Evolutionary conservation across 2,329 filamentous ascomycete species (phyloP), one percentile per base, ranked within the genome.

Genomic region (Stachybotrys chlorohalonatus): DNA sequence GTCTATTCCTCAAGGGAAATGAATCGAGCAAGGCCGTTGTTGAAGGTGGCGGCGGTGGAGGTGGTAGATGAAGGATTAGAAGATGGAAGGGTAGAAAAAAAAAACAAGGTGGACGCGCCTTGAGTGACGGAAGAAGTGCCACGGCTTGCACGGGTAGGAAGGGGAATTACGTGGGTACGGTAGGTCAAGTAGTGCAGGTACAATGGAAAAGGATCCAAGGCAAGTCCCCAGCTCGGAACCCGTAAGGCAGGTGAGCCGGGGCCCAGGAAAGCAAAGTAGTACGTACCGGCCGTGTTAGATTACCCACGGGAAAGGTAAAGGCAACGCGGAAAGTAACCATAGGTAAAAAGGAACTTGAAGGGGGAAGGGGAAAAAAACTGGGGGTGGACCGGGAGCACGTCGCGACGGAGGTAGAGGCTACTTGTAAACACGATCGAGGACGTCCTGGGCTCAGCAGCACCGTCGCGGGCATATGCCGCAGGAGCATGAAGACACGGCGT

Each of bases 11-110:
- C 36, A 13, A 47, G 11, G 9, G 46, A 42, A 49, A 30, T 17
- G 31, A 32, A 42, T 31, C 39, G 52, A 52, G 49, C 32, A 55
- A 17, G 31, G 39, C 36, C 54, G 54, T 50, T 39, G 54, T 51
- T 53, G 51, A 42, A 11, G 49, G 52, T 51, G 46, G 58, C 51
- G 56, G 52, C 50, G 54, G 53, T 48, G 56, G 58, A 54, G 31
- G 58, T 54, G 53, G 46, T 51, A 24, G 53, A 49, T 24, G 52
- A 31, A 49, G 49, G 56, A 55, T 42, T 46, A 57, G 32, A 56
- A 58, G 58, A 62, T 63, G 61, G 60, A 60, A 55, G 62, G 62
- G 47, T 42, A 42, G 55, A 54, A 50, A 56, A 57, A 56, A 58
- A 60, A 64, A 63, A 62, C 49, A 51, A 51, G 49, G 49, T 42